Percentiles rank a stretch among this genome's conserved stretches.
Conservation (phyloP, 768 basidiomycete species). For the Paxillus ammoniavirescens region DNA sequence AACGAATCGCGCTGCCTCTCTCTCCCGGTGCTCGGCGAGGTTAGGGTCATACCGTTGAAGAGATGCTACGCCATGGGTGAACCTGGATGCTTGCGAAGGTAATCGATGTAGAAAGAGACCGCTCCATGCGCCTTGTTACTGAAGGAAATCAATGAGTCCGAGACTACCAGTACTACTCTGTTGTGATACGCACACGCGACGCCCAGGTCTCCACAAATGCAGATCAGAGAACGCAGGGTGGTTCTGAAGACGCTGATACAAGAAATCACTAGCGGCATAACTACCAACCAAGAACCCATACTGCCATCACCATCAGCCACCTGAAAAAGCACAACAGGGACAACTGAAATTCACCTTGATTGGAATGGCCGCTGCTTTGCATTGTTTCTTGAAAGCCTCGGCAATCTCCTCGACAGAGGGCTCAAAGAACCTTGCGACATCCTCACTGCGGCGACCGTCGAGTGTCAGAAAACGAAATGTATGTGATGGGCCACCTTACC, state of each 20-base stretch:
- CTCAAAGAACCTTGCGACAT: conserved; percentile 41
- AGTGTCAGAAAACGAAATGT: background rate
- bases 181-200: conserved; percentile 40
- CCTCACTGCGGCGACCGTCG: conserved; percentile 19
- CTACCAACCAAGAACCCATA: conserved; percentile 50
- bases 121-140: conserved; percentile 51
- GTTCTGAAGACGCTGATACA: conserved; percentile 41
- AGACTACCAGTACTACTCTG: background rate
- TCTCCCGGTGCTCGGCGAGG: conserved; percentile 36
- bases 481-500: conserved; percentile 23
- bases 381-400: conserved; percentile 32
- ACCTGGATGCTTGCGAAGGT: conserved; percentile 40
- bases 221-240: conserved; percentile 36
- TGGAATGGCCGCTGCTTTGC: background rate
- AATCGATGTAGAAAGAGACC: conserved; percentile 38
- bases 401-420: conserved; percentile 37
- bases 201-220: conserved; percentile 45
- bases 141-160: background rate
- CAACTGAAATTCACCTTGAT: conserved; percentile 16
- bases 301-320: conserved; percentile 7
- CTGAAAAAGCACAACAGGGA: background rate
- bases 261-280: conserved; percentile 47
- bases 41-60: conserved; percentile 22
- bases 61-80: conserved; percentile 38
- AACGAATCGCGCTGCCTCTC: conserved; percentile 21